Base-by-base conservation (phyloP, 768 basidiomycete species). In the Tylopilus felleus region DNA sequence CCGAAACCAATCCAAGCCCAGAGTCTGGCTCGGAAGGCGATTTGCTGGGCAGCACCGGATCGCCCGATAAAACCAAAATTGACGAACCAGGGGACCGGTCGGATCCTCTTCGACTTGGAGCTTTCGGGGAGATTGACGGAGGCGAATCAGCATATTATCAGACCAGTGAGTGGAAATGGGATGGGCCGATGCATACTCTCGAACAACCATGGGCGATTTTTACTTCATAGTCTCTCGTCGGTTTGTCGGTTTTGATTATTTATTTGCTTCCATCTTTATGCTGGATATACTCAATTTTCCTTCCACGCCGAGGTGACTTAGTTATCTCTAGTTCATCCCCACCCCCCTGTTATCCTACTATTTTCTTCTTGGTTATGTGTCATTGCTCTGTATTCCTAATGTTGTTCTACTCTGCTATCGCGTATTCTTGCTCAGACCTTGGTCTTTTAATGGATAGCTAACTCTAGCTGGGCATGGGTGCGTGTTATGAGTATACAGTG, bases 191-290 rank as follows among this genome's bases (percentile, higher is more conserved):
- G 86, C 71, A 77, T 55, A 71, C 79, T 40, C 65, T 77, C 57
- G 88, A 90, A 7, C 83, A 80, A 64, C 77, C 86, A 22, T 91
- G 89, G 89, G 85, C 85, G 29, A 83, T 90, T 62, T 84, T 76
- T 71, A 72, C 61, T 44, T 68, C 69, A 60, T 71, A 65, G 58
- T 60, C 49, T 59, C 49, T 59, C 49, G 51, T 58, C 53, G 52
- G 62, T 67, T 65, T 68, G 58, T 56, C 60, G 60, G 67, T 70
- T 69, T 60, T 60, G 68, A 58, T 64, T 75, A 72, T 74, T 73
- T 71, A 68, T 70, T 72, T 64, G 69, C 66, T 63, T 66, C 70
- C 70, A 71, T 73, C 71, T 65, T 68, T 67, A 68, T 69, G 67
- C 67, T 70, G 77, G 77, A 77, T 73, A 68, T 70, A 71, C 64